Base-by-base conservation (phyloP, 257 asterid species). In the Solanum ossicruentum region DNA sequence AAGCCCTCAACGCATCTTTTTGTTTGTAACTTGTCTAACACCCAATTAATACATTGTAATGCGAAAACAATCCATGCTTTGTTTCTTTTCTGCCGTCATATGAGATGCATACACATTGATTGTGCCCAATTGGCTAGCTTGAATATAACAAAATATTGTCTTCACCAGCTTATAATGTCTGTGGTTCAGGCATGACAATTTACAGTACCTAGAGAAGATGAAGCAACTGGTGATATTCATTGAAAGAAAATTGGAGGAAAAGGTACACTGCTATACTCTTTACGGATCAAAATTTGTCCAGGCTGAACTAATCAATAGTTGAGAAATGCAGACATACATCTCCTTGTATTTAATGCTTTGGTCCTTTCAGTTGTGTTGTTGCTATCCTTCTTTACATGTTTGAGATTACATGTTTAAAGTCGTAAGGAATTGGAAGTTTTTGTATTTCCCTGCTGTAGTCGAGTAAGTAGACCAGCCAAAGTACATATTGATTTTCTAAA, bases 121-220 rank as follows among this genome's bases (percentile, higher is more conserved):
- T 1, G 6, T 77, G 45, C 61, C 80, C 9, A 51, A 36, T 75
- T 49, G 45, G 47, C 45, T 77, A 77, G 45, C 43, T 49, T 77
- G 65, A 51, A 55, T 83, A 82, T 47, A 73, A 75, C 21, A 36
- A 67, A 36, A 67, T 16, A 3, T 32, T 15, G 84, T 84, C 85
- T 28, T 55, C 84, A 55, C 82, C 21, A 77, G 63, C 47, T 51
- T 2, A 16, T 77, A 52, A 26, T 77, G 17, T 85, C 80, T 58
- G 78, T 89, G 67, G 88, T 87, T 80, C 92, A 96, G 99, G 95
- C 99, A 96, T 92, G 99, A 96, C 88, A 95, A 96, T 87, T 89
- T 95, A 92, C 95, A 95, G 88, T 95, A 90, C 85, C 87, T 96
- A 91, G 99, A 96, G 91, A 95, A 95, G 90, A 91, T 96, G 98